phyloP scores from a whole-genome alignment of 352 stramenopile genomes.

The Phytophthora rubi region DNA sequence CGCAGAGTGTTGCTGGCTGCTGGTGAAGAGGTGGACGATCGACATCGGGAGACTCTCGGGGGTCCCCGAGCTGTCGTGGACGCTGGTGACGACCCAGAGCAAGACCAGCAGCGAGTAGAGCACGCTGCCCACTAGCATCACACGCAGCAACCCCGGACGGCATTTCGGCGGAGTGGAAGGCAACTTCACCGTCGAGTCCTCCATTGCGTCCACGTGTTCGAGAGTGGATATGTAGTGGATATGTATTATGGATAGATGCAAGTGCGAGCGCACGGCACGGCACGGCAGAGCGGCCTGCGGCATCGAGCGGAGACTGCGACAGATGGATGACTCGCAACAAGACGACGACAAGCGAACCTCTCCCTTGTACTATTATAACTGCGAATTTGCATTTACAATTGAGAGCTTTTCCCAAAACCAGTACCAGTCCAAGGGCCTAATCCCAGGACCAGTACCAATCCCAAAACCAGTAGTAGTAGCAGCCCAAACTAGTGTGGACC shows the following conservation, averaged over 20 bases:
- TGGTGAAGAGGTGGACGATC: constrained; percentile 23
- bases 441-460: no score
- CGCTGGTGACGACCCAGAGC: constrained; percentile 15
- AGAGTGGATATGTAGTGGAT: constrained; percentile 5
- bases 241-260: background rate
- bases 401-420: no score
- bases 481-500: no score
- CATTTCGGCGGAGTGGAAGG: constrained; percentile 21
- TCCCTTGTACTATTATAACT: no score
- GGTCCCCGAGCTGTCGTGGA: constrained; percentile 22
- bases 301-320: no score
- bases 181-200: constrained; percentile 17
- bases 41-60: constrained; percentile 22
- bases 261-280: constrained; percentile 6
- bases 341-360: no score
- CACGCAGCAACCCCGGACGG: constrained; percentile 20
- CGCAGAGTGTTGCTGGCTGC: constrained; percentile 9
- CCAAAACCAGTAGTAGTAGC: no score
- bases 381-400: no score
- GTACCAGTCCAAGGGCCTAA: no score
- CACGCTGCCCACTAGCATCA: constrained; percentile 30
- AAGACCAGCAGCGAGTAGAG: constrained; percentile 19
- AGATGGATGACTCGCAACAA: no score
- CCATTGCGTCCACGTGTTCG: constrained; percentile 17
- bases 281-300: constrained; percentile 7